These are phyloP conservation scores for Noccaea bulbosa DNA, from an alignment of 345 rosid genomes.

Conservation along the genomic window DNA sequence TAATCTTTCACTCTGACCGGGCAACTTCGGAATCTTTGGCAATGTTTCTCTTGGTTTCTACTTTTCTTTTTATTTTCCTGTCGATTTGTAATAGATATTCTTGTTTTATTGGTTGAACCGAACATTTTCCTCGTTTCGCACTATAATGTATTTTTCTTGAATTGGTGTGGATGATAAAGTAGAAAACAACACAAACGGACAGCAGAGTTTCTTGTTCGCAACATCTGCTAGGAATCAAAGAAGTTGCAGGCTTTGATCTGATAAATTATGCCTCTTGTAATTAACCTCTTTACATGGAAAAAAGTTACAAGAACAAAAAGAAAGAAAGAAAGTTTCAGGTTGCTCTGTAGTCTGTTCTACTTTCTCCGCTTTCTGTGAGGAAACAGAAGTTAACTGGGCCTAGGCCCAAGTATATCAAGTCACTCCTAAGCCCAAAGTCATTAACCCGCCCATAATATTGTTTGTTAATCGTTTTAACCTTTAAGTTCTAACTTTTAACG, in stretches of 20 bases:
- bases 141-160: conserved; percentile 13
- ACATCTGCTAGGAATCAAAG: neutral
- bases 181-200: neutral
- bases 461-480: no score
- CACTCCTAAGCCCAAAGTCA: conserved; percentile 1
- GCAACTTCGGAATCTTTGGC: conserved; percentile 49
- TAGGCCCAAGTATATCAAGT: neutral
- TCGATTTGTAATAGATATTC: conserved; percentile 17
- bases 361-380: neutral
- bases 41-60: conserved; percentile 36
- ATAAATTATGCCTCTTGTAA: neutral
- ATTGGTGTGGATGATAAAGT: neutral
- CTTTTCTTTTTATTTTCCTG: conserved; percentile 1
- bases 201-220: neutral
- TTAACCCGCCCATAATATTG: neutral
- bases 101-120: conserved; percentile 1
- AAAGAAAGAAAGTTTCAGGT: neutral
- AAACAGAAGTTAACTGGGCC: neutral
- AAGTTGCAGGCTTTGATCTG: neutral
- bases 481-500: no score
- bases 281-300: neutral
- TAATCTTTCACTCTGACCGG: conserved; percentile 35
- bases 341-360: neutral
- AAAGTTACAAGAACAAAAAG: neutral
- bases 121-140: neutral